Evolutionary conservation across 2,329 filamentous ascomycete genomes (phyloP).

Genomic region (Dothiorella sarmentorum): DNA sequence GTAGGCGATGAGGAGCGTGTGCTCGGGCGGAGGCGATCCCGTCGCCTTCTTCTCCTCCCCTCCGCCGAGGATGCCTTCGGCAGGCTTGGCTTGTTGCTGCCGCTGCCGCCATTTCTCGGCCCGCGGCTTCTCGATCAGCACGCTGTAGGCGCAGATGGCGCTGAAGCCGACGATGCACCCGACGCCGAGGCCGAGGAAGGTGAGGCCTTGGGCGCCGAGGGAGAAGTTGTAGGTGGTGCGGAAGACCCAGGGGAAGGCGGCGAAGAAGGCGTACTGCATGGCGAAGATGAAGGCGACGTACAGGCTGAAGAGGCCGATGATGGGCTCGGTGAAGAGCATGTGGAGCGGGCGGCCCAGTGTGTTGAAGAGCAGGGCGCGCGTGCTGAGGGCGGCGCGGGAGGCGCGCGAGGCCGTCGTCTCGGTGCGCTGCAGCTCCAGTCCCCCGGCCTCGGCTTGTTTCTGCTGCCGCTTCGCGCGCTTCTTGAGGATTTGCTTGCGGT

Average conservation of each 20-base stretch:
- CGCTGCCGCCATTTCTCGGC: neutral
- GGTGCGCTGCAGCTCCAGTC: conserved; percentile 21
- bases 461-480: conserved; percentile 25
- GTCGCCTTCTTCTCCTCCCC: neutral
- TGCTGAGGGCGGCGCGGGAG: conserved; percentile 22
- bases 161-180: conserved; percentile 21
- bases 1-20: conserved; percentile 35
- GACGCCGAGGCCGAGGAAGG: conserved; percentile 26
- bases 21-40: conserved; percentile 26
- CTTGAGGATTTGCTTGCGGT: conserved; percentile 46
- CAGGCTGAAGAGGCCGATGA: conserved; percentile 41
- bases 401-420: conserved; percentile 16
- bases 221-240: conserved; percentile 29
- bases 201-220: conserved; percentile 21
- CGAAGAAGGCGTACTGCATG: conserved; percentile 31
- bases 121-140: conserved; percentile 26
- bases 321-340: conserved; percentile 42
- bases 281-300: conserved; percentile 43
- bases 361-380: conserved; percentile 33
- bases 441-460: conserved; percentile 28
- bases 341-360: conserved; percentile 32
- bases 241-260: conserved; percentile 24
- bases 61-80: neutral
- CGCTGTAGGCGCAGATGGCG: conserved; percentile 28
- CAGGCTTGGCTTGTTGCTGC: conserved; percentile 20